Base-by-base conservation (phyloP, 2,329 filamentous ascomycete genomes). In the Knufia fluminis region DNA sequence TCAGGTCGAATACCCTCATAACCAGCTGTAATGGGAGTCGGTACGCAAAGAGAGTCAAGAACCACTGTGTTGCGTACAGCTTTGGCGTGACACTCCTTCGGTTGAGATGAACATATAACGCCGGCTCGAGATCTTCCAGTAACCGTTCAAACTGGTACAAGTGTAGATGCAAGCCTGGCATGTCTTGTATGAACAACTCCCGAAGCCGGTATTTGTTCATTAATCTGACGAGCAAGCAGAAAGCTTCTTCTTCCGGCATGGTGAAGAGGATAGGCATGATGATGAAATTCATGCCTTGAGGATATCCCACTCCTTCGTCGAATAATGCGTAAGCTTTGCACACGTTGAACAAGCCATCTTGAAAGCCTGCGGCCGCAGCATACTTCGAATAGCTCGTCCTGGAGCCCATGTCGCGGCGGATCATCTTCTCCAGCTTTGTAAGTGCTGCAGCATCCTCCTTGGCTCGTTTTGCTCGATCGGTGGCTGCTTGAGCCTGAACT, bases 281-380 rank as follows among this genome's bases (percentile, higher is more conserved):
- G 52, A 98, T 80, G 62, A 98, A 98, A 64, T 97, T 98, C 86
- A 98, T 96, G 63, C 92, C 92, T 67, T 98, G 92, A 0, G 94
- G 91, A 66, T 98, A 98, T 26, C 92, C 91, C 31, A 98, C 92
- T 6, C 77, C 85, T 61, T 95, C 89, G 61, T 98, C 92, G 59
- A 90, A 97, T 24, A 98, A 74, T 12, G 92, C 92, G 68, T 98
- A 98, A 1, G 92, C 90, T 68, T 97, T 98, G 72, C 92, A 98
- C 31, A 98, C 80, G 32, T 90, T 90, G 67, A 95, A 97, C 8
- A 98, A 76, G 7, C 87, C 86, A 60, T 97, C 92, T 66, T 97
- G 92, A 38, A 95, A 80, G 28, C 89, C 90, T 54, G 90, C 85
- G 28, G 89, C 86, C 54, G 90, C 85, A 53, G 94, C 85, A 68